phyloP scores from a whole-genome alignment of 352 stramenopile genomes.

The Globisporangium canariense region DNA sequence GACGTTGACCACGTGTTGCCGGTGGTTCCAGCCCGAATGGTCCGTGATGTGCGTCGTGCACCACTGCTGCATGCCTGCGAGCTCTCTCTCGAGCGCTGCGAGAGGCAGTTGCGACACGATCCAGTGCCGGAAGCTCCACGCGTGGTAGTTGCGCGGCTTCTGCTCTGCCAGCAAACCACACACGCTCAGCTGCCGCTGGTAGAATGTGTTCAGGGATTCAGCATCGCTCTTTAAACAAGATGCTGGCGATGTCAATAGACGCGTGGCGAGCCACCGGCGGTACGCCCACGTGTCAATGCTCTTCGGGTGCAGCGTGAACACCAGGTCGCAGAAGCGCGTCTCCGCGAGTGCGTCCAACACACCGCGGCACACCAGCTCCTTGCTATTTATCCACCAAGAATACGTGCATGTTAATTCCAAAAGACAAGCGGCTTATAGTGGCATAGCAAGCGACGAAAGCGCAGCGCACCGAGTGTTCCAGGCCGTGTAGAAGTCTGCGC shows the following conservation, averaged over 20 bases:
- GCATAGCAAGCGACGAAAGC: background rate
- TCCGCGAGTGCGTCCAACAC: conserved; percentile 40
- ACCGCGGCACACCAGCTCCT: conserved; percentile 44
- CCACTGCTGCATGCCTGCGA: conserved; percentile 50
- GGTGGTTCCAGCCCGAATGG: conserved; percentile 81
- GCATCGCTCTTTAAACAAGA: background rate
- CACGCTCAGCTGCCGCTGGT: conserved; percentile 41
- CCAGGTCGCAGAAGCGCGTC: conserved; percentile 62
- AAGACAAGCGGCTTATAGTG: background rate
- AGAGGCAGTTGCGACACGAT: conserved; percentile 41
- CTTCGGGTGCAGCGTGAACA: conserved; percentile 79
- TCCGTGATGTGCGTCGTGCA: conserved; percentile 68
- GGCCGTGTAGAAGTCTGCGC: conserved; percentile 81
- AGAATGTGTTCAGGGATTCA: conserved; percentile 35
- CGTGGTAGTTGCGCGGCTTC: conserved; percentile 79
- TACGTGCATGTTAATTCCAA: too few species aligned
- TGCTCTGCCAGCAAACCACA: conserved; percentile 55
- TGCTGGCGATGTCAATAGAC: conserved; percentile 21
- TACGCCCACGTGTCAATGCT: conserved; percentile 88
- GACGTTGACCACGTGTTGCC: conserved; percentile 50
- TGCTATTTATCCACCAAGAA: conserved; percentile 27
- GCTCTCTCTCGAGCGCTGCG: conserved; percentile 32
- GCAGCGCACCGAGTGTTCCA: conserved; percentile 66
- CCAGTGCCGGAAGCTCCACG: conserved; percentile 84
- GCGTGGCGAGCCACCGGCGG: conserved; percentile 54